These are phyloP conservation scores for Wallacemonas sp. DNA, from an alignment of 208 protist genomes.

Conservation along the genomic window DNA sequence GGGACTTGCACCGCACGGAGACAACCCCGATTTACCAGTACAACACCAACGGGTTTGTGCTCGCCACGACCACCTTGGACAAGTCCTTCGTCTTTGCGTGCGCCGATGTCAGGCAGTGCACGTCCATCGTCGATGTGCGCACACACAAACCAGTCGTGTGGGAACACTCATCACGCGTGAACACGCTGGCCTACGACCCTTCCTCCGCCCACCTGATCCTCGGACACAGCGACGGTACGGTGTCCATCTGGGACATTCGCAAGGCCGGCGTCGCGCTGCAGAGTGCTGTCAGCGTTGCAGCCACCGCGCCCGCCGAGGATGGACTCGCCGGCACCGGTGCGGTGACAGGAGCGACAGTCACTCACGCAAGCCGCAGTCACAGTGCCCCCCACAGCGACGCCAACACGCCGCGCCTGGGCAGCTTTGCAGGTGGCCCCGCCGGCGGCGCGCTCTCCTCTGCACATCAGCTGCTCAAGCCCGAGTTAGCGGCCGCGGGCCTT, in stretches of 20 bases:
- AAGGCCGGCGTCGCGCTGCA: slow-evolving; percentile 49
- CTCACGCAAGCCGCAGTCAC: neutral
- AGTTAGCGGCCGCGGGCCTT: neutral
- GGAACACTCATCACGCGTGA: slow-evolving; percentile 72
- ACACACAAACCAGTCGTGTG: slow-evolving; percentile 47
- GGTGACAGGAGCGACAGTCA: neutral
- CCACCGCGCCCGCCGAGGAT: slow-evolving; percentile 9
- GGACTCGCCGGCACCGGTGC: neutral
- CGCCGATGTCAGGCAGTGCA: slow-evolving; percentile 65
- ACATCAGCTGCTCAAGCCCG: neutral
- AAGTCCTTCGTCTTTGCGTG: slow-evolving; percentile 78
- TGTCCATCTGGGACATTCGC: slow-evolving; percentile 86
- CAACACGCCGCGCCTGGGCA: neutral
- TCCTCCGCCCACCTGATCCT: slow-evolving; percentile 57
- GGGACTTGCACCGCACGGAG: slow-evolving; percentile 62
- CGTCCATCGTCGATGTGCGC: slow-evolving; percentile 72
- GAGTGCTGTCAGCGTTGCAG: slow-evolving; percentile 10
- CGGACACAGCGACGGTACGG: slow-evolving; percentile 75
- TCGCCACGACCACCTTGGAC: slow-evolving; percentile 65
- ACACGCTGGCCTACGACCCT: slow-evolving; percentile 72
- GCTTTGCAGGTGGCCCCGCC: neutral
- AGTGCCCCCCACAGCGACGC: neutral
- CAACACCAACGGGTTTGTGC: slow-evolving; percentile 66
- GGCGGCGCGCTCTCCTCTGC: neutral
- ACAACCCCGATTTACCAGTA: slow-evolving; percentile 51